Base-by-base conservation (phyloP, 805 yeast genomes). In the Candida tammaniensis region DNA sequence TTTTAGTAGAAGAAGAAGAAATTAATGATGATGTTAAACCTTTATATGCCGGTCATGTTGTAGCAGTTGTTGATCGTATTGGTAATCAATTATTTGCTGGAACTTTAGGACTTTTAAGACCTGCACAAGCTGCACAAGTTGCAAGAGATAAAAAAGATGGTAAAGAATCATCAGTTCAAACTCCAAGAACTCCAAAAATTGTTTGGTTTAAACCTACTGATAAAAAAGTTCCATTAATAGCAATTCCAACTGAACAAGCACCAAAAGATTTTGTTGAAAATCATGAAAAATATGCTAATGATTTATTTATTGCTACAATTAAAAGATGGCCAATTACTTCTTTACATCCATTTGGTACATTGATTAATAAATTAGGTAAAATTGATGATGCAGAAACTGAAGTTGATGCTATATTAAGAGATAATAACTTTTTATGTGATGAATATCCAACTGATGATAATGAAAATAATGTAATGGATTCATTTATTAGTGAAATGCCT, bases 291-390 rank as follows among this genome's bases (percentile, higher is more conserved):
- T 93, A 93, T 51, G 72, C 85, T 0, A 78, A 86, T 54, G 85
- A 82, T 49, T 64, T 89, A 33, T 93, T 91, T 55, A 91, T 93
- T 42, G 97, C 98, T 0, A 84, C 95, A 1, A 91, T 93, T 52
- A 93, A 93, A 59, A 82, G 98, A 60, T 93, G 98, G 98, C 98
- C 98, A 53, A 93, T 93, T 59, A 93, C 98, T 7, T 91, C 98
- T 0, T 73, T 93, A 58, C 98, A 93, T 68, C 98, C 98, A 4
- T 93, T 93, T 55, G 98, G 98, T 49, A 88, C 96, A 19, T 68
- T 93, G 38, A 82, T 91, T 17, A 84, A 89, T 29, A 86, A 85
- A 48, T 68, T 93, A 42, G 98, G 98, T 16, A 73, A 78, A 24
- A 78, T 85, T 50, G 86, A 80, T 45, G 91, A 82, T 43, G 74